Conservation (phyloP, 1,284 basidiomycete species). For the Apiotrichum sp. region DNA sequence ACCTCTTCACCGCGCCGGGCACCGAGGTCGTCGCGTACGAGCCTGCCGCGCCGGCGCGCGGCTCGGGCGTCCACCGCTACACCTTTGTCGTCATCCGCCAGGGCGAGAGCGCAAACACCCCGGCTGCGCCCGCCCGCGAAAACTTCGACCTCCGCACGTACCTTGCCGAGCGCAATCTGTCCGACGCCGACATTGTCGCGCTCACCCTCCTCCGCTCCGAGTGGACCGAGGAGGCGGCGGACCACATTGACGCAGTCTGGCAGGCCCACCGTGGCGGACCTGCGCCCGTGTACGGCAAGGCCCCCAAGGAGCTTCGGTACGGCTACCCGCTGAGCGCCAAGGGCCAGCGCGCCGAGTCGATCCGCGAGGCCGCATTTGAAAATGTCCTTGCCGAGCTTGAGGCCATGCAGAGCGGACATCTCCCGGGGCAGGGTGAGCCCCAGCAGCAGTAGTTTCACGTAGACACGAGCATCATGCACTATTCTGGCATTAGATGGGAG, state of each 20-base stretch:
- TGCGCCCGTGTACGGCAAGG: slow-evolving; percentile 63
- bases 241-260: slow-evolving; percentile 29
- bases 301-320: slow-evolving; percentile 50
- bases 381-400: slow-evolving; percentile 23
- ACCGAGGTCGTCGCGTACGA: slow-evolving; percentile 36
- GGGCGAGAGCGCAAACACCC: slow-evolving; percentile 6
- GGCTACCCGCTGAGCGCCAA: slow-evolving; percentile 35
- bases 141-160: slow-evolving; percentile 29
- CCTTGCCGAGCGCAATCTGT: slow-evolving; percentile 15
- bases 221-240: slow-evolving; percentile 29
- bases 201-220: slow-evolving; percentile 32
- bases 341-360: slow-evolving; percentile 18
- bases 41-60: slow-evolving; percentile 34
- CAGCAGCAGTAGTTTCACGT: background rate
- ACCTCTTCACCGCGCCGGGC: slow-evolving; percentile 36
- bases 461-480: background rate
- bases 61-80: slow-evolving; percentile 35
- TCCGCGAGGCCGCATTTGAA: slow-evolving; percentile 28
- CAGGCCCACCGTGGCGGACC: slow-evolving; percentile 25
- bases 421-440: background rate
- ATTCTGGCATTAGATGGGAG: background rate
- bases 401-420: slow-evolving; percentile 2
- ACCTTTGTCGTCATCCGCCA: slow-evolving; percentile 34
- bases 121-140: slow-evolving; percentile 19
- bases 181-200: slow-evolving; percentile 22